phyloP scores from a whole-genome alignment of 2,329 filamentous ascomycete genomes.

The Cercospora citrullina region DNA sequence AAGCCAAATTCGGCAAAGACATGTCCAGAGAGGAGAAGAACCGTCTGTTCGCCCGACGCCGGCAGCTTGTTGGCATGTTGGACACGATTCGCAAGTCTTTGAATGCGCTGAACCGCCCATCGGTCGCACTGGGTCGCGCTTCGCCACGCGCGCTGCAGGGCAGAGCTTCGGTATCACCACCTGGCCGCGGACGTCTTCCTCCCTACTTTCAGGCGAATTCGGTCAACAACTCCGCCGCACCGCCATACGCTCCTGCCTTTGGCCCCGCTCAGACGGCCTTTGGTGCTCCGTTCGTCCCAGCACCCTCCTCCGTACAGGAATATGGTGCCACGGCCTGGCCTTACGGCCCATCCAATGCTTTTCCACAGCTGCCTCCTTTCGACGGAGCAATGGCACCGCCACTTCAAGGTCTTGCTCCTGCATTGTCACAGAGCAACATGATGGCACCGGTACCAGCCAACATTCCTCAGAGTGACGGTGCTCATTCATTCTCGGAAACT shows the following conservation, averaged over 20 bases:
- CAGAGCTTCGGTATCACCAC: constrained; percentile 30
- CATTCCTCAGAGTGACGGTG: constrained; percentile 34
- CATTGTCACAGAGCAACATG: background rate
- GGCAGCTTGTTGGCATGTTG: constrained; percentile 36
- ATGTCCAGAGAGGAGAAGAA: constrained; percentile 37
- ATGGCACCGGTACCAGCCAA: background rate
- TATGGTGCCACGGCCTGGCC: constrained; percentile 27
- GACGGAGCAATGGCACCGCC: constrained; percentile 34
- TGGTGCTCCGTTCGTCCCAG: constrained; percentile 21
- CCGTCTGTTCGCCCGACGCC: constrained; percentile 37
- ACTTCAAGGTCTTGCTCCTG: constrained; percentile 11
- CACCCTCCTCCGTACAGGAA: constrained; percentile 25
- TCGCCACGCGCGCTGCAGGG: constrained; percentile 29
- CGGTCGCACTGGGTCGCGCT: constrained; percentile 34
- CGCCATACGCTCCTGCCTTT: constrained; percentile 15
- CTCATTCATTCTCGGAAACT: constrained; percentile 28
- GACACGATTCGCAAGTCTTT: constrained; percentile 40
- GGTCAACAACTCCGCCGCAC: background rate
- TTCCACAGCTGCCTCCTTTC: constrained; percentile 33
- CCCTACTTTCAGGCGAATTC: constrained; percentile 28
- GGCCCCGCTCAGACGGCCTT: constrained; percentile 18
- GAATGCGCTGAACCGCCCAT: constrained; percentile 36
- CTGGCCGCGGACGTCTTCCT: constrained; percentile 24
- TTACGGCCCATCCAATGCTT: constrained; percentile 30
- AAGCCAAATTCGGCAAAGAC: constrained; percentile 39